Evolutionary conservation across 768 basidiomycete species (phyloP), one percentile per base, ranked within the genome.

Genomic region (Lepiota brunneoincarnata): DNA sequence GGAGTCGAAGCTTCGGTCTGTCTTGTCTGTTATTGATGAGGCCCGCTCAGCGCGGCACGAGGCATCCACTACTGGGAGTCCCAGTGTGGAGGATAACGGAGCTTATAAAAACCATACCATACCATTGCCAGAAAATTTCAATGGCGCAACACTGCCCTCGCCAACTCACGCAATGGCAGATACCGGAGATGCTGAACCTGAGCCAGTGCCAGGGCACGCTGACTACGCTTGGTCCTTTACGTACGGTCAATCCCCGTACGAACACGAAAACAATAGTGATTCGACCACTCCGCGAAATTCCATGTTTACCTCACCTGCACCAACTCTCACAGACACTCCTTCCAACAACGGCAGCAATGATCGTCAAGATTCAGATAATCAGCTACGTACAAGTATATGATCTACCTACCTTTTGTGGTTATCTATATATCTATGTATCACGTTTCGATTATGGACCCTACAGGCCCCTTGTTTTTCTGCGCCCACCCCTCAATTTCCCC

Each of bases 11-110:
- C 76, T 91, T 40, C 84, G 86, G 43, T 84, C 75, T 54, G 81
- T 87, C n/a, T 72, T 91, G n/a, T 68, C 86, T 26, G 78, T 82
- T 18, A 84, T 91, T 51, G 86, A 89, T 56, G 89, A 91, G 68
- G 67, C 59, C 18, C 53, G 42, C 12, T 34, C 54, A 37, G 36
- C 55, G 18, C 53, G 53, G 17, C 53, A 54, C n/a, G 53, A 54
- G 12, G 45, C 18, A n/a, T 48, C 53, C 38, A 21, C 15, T 15
- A 38, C 10, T 3, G 21, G 26, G 31, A 31, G 31, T 31, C 11
- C 31, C 36, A 35, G 6, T 18, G 37, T 6, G 24, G 39, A 35
- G 11, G 45, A 54, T 40, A 31, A 38, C 35, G 44, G 40, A 43
- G 12, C 18, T n/a, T 41, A 31, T 37, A 36, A 46, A 2, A 15